Base-by-base conservation (phyloP, 768 basidiomycete genomes). In the Macrolepiota fuliginosa region DNA sequence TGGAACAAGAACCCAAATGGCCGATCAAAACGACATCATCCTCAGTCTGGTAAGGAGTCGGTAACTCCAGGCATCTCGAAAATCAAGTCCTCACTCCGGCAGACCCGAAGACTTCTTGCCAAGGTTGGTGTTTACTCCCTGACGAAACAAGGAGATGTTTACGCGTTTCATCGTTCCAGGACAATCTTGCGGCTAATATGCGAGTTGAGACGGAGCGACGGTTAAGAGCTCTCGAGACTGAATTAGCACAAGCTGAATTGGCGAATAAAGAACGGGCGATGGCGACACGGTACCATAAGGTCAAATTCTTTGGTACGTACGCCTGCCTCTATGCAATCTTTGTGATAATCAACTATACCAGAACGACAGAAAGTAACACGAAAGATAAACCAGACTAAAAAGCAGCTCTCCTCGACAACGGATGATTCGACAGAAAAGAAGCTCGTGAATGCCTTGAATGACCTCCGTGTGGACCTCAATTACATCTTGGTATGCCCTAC, bases 301-400 rank as follows among this genome's bases (percentile, higher is more conserved):
- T 95, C 68, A 96, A 94, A 72, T 98, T 98, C 76, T 97, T 98
- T 64, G 95, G 94, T 95, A 64, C 65, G 80, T 71, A n/a, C 25
- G 11, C 24, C 40, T 13, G 54, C 4, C 32, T 10, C 46, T 50
- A 19, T 4, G 22, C 11, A 17, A 25, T 24, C 47, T 9, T 45
- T 25, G 32, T 36, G 22, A 7, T 46, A 11, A 25, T 58, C 17
- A 54, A 15, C 7, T 12, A n/a, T 17, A 29, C 24, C 66, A 96
- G 95, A 98, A 72, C 86, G 94, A 49, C 87, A 93, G 75, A 98
- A 96, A 68, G 84, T 96, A 12, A 70, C 85, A 2, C 85, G 96
- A 22, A 91, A 88, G 71, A 82, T 97, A 54, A 83, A 77, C 47
- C 87, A 91, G 68, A 74, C 77, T n/a, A 88, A 89, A 70, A 85